Base-by-base conservation (phyloP, 2,329 filamentous ascomycete species). In the Cordyceps farinosa region DNA sequence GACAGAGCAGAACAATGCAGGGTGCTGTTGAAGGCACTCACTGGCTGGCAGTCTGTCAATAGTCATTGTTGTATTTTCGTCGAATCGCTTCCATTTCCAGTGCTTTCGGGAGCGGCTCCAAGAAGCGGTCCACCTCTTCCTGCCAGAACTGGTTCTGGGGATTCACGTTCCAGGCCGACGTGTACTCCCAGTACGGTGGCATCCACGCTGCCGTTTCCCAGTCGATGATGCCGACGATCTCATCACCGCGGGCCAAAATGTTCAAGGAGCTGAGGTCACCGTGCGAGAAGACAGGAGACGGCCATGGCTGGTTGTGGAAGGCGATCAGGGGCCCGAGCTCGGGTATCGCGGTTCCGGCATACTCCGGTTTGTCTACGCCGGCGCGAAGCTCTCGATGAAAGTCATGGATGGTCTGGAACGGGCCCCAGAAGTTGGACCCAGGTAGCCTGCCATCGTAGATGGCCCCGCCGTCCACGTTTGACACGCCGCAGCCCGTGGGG, bases 281-380 rank as follows among this genome's bases (percentile, higher is more conserved):
- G 27, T 84, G 81, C 1, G 80, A 81, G 63, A 84, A 79, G 1
- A 78, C 73, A 17, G 15, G 58, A 13, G 6, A n/a, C 17, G 56
- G 38, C 61, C 54, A 66, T 5, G 63, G 57, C 22, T 63, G 57
- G n/a, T 65, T 58, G 50, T 70, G 63, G 34, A 69, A 67, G 13
- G 32, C 61, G 6, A 66, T 22, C 11, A 70, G 64, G 17, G 52
- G 36, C 6, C 15, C 27, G 42, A 62, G 60, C 32, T 53, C 62
- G 61, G 60, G 29, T 54, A 55, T 29, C 27, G 60, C 40, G 40
- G 22, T 50, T 3, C 38, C 48, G 30, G 51, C 51, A 54, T 36
- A 40, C 30, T 5, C 51, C 15, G 51, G 51, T 17, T 54, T 8
- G 9, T 40, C 51, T 5, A 54, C 51, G 51, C 51, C 51, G 15